Evolutionary conservation across 2,329 filamentous ascomycete species (phyloP).

Genomic region (Leptographium galeiforme): DNA sequence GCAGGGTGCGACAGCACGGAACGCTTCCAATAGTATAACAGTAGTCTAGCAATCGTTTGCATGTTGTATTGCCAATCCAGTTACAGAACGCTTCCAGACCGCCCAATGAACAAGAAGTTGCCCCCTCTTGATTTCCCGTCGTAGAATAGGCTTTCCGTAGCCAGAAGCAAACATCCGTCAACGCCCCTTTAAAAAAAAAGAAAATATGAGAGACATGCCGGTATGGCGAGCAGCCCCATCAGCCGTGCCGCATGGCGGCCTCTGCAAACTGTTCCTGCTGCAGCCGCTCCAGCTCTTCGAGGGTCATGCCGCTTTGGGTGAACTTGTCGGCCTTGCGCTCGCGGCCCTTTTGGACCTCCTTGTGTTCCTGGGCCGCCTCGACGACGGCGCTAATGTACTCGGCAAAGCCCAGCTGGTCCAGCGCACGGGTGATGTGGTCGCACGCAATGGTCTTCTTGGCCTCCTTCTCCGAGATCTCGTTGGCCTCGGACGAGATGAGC

Average conservation of each 20-base stretch:
- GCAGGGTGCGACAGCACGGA: too few relatives aligned
- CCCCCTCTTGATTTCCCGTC: not conserved
- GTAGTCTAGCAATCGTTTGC: not conserved
- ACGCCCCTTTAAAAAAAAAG: not conserved
- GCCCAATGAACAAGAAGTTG: not conserved
- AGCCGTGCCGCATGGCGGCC: slow-evolving; percentile 60
- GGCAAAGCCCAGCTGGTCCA: slow-evolving; percentile 82
- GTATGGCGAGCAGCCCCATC: not conserved
- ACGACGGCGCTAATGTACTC: slow-evolving; percentile 84
- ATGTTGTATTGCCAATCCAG: not conserved
- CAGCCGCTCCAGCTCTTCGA: slow-evolving; percentile 77
- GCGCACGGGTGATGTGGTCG: slow-evolving; percentile 90
- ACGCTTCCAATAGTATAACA: not conserved
- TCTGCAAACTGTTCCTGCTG: slow-evolving; percentile 86
- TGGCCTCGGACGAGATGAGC: slow-evolving; percentile 93
- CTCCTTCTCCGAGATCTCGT: slow-evolving; percentile 97
- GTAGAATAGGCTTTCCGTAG: not conserved
- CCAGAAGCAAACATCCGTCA: not conserved
- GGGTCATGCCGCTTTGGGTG: slow-evolving; percentile 80
- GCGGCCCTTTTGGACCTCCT: slow-evolving; percentile 81
- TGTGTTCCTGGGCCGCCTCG: slow-evolving; percentile 80
- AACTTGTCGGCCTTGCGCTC: slow-evolving; percentile 98
- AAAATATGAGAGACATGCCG: not conserved
- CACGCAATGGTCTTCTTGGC: slow-evolving; percentile 98
- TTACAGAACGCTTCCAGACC: not conserved